Evolutionary conservation across 768 basidiomycete genomes (phyloP), one percentile per base, ranked within the genome.

Genomic region (Psilocybe subaeruginosa): DNA sequence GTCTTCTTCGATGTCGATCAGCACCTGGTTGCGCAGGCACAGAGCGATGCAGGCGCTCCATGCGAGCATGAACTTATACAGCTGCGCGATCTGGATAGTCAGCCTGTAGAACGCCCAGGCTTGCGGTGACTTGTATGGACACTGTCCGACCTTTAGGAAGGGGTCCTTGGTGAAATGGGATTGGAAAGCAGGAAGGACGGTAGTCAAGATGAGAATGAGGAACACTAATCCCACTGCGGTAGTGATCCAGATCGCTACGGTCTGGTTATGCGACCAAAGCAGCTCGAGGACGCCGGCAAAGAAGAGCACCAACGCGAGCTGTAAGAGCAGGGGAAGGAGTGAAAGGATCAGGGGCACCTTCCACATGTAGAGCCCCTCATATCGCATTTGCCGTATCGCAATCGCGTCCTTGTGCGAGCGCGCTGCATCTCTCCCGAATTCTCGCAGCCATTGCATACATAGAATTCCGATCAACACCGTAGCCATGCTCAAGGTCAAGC

Each of bases 51-150:
- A 17, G 16, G 27, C 49, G 43, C 51, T 30, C 30, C 30, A 30
- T 27, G 17, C 16, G n/a, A 60, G 23, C 35, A 17, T 12, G 14
- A 58, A 46, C 41, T 37, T 35, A 29, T 59, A 54, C 11, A 37
- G 8, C 12, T 37, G 54, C 7, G 48, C 54, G 6, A 29, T 45
- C n/a, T 33, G 35, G 33, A 59, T 35, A 14, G 56, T 39, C 27
- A 68, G 51, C 8, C 56, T 51, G 49, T 62, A 63, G 54, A 72
- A 68, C 9, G 62, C 61, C 71, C 69, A 70, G 4, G 72, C 67
- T 54, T 71, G 69, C 1, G 70, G 69, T 11, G 69, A 71, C 58
- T 70, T 71, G 63, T 69, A 71, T 5, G 72, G 69, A 37, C 72
- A 73, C 35, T 64, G 66, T 16, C 33, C 56, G 8, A 64, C 64